Evolutionary conservation across 1,284 basidiomycete genomes (phyloP), one percentile per base, ranked within the genome.

Genomic region (Schizophyllum commune): DNA sequence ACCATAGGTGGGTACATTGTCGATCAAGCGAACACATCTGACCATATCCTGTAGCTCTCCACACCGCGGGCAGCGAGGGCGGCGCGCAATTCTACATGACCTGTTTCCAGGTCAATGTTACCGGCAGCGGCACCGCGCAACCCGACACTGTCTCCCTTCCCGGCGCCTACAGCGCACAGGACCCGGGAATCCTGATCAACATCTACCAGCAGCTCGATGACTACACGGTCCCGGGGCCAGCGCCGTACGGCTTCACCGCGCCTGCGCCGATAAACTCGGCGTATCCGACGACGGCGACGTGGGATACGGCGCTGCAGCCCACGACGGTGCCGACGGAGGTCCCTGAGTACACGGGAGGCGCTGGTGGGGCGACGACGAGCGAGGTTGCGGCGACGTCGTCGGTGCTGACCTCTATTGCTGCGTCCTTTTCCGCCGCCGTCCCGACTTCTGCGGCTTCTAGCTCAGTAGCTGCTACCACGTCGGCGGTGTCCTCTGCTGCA

Each of bases 201-300:
- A 64, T 66, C 39, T 47, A 47, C 39, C 39, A 47, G 8, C 39
- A 47, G 39, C 39, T 47, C 39, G 39, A 47, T 47, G 9, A 11
- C 17, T 47, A 47, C 17, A 47, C 57, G 78, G 78, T 82, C 60
- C 80, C 79, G 32, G 80, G 80, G 61, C 80, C 80, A 1, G 70
- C 72, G 8, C 72, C 75, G 1, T 77, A 75, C 62, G 74, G 70
- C 22, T 69, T 71, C 19, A 65, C 73, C 11, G 68, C 71, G 7
- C 70, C 74, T 0, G 61, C 73, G 11, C 68, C 74, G 22, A 73
- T 72, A 3, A 69, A 68, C 21, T 74, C 75, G 9, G 61, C 73
- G 5, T 76, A 65, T 56, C 75, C 74, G 7, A 72, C 71, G 0
- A 73, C 72, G 19, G 72, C 75, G 4, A 75, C 75, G 17, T 76